Evolutionary conservation across 768 basidiomycete species (phyloP).

Genomic region (Amanita thiersii): DNA sequence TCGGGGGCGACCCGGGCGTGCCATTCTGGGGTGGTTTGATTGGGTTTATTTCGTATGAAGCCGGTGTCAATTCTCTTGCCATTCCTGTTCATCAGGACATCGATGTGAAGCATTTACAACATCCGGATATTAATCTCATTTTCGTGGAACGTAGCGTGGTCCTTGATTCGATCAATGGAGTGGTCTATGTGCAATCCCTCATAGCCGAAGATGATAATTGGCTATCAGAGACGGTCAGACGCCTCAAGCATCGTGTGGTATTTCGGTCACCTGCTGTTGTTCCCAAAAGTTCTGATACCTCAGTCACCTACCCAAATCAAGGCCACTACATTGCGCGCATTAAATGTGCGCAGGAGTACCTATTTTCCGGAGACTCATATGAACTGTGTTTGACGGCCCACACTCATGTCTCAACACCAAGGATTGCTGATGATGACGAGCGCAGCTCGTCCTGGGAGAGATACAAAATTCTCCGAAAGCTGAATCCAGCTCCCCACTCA

Average conservation of each 20-base stretch:
- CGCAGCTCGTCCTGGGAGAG: slow-evolving; percentile 58
- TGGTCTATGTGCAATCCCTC: slow-evolving; percentile 58
- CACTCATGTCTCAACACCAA: slow-evolving; percentile 48
- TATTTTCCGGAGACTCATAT: slow-evolving; percentile 84
- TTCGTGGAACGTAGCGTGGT: slow-evolving; percentile 78
- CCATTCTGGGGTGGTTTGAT: slow-evolving; percentile 85
- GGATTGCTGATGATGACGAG: slow-evolving; percentile 17
- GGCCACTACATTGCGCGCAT: slow-evolving; percentile 62
- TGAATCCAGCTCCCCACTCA: slow-evolving; percentile 87
- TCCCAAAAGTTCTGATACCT: slow-evolving; percentile 10
- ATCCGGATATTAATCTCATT: slow-evolving; percentile 68
- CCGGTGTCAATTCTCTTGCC: slow-evolving; percentile 52
- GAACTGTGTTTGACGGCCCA: slow-evolving; percentile 86
- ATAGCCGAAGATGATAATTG: slow-evolving; percentile 51
- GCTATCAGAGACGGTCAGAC: slow-evolving; percentile 36
- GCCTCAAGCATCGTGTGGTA: slow-evolving; percentile 17
- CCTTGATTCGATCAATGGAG: slow-evolving; percentile 43
- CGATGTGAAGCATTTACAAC: slow-evolving; percentile 19
- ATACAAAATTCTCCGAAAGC: slow-evolving; percentile 60
- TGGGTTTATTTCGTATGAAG: slow-evolving; percentile 74
- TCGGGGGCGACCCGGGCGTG: slow-evolving; percentile 38
- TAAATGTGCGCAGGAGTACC: slow-evolving; percentile 57
- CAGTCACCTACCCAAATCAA: slow-evolving; percentile 48
- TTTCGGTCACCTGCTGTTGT: slow-evolving; percentile 5
- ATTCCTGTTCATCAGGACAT: slow-evolving; percentile 28